phyloP scores from a whole-genome alignment of 441 rosid species.

The Monsonia emarginata region DNA sequence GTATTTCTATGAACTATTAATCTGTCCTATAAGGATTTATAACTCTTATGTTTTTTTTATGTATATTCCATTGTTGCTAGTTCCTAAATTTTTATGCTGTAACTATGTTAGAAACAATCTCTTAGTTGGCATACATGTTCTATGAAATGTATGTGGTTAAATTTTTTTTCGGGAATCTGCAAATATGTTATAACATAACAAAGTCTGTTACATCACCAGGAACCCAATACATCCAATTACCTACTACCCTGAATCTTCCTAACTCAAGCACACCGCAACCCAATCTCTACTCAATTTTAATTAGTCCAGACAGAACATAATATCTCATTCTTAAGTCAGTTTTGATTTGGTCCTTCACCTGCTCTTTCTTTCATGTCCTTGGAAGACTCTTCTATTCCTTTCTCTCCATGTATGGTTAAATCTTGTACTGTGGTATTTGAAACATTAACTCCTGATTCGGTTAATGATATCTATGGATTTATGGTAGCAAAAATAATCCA shows the following conservation, averaged over 20 bases:
- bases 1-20: not conserved
- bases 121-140: not conserved
- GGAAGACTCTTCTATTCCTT: no score
- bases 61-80: conserved; percentile 5
- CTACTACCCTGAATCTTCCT: no score
- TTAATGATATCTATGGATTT: not conserved
- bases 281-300: no score
- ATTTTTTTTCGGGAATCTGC: no score
- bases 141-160: not conserved
- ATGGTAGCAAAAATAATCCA: not conserved
- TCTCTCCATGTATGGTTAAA: not conserved
- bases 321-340: no score
- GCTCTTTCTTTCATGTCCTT: no score
- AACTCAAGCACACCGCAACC: no score
- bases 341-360: no score
- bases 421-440: not conserved
- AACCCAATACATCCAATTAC: no score
- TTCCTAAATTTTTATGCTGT: not conserved
- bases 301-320: no score
- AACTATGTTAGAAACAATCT: not conserved
- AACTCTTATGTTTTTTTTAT: not conserved
- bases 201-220: no score
- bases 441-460: not conserved
- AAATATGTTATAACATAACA: no score
- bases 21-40: not conserved